Conservation (phyloP, 2,329 filamentous ascomycete species). For the Microsporum canis region DNA sequence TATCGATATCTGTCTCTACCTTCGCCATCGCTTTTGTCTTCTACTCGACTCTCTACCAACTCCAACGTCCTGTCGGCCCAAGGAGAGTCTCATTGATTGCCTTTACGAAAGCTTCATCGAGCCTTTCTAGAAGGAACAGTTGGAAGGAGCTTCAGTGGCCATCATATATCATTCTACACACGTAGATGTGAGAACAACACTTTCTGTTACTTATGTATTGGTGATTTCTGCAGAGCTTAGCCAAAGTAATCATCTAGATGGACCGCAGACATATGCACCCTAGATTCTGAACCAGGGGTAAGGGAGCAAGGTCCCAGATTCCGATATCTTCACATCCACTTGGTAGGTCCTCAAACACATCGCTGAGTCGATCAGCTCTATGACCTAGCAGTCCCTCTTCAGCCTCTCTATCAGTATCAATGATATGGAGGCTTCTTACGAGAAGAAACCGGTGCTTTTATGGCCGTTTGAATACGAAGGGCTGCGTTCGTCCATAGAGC, state of each 20-base stretch:
- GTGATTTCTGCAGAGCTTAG: too few relatives aligned
- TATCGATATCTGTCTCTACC: too few relatives aligned
- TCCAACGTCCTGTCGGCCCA: background rate
- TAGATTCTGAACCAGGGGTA: too few relatives aligned
- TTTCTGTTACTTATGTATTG: too few relatives aligned
- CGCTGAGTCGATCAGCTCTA: constrained; percentile 17
- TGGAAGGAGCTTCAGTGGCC: background rate
- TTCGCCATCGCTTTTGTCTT: too few relatives aligned
- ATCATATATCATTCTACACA: background rate
- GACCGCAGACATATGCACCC: too few relatives aligned
- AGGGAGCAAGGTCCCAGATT: too few relatives aligned
- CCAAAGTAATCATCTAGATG: too few relatives aligned
- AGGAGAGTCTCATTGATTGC: background rate
- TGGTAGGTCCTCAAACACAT: constrained; percentile 21
- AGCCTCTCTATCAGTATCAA: constrained; percentile 12
- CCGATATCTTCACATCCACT: constrained; percentile 19
- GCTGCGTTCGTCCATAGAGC: background rate
- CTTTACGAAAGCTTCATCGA: background rate
- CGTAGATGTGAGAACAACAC: too few relatives aligned
- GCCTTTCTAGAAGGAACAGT: background rate
- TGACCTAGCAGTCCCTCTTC: constrained; percentile 21
- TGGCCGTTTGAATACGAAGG: background rate
- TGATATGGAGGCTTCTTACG: constrained; percentile 9
- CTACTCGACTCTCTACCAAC: too few relatives aligned
- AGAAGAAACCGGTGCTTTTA: constrained; percentile 10